These are phyloP conservation scores for Phytophthora fragariae DNA, from an alignment of 352 stramenopile species.

Conservation along the genomic window DNA sequence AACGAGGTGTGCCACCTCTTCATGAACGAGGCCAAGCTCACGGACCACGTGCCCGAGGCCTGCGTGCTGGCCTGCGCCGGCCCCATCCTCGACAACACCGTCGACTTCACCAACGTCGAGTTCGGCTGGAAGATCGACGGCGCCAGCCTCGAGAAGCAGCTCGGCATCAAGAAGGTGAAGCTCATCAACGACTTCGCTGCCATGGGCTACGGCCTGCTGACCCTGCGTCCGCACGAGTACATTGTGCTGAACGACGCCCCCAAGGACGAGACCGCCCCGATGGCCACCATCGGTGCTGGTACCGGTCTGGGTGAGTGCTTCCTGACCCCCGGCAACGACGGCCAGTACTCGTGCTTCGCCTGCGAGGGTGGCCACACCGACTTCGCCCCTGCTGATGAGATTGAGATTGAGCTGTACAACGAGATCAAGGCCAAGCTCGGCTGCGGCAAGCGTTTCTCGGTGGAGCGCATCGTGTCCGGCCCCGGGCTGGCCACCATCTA, in stretches of 20 bases:
- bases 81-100: constrained; percentile 79
- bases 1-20: constrained; percentile 92
- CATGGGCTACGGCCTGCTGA: constrained; percentile 97
- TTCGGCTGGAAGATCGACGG: constrained; percentile 92
- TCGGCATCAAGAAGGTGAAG: constrained; percentile 87
- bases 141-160: constrained; percentile 63
- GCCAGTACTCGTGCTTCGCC: constrained; percentile 90
- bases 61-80: constrained; percentile 81
- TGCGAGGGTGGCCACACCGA: constrained; percentile 95
- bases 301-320: constrained; percentile 97
- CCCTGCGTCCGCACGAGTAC: constrained; percentile 92
- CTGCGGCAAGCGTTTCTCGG: constrained; percentile 86
- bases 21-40: constrained; percentile 90
- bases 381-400: constrained; percentile 88
- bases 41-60: constrained; percentile 58
- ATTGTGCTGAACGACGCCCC: constrained; percentile 85
- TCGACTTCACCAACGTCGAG: constrained; percentile 94
- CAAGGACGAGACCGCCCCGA: constrained; percentile 80
- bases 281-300: constrained; percentile 95
- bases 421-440: constrained; percentile 76
- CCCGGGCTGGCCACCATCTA: constrained; percentile 95
- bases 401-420: constrained; percentile 86
- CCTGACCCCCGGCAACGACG: constrained; percentile 84
- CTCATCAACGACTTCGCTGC: constrained; percentile 98
- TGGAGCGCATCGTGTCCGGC: constrained; percentile 95